Evolutionary conservation across 73 alveolate species (phyloP).

Genomic region (Effrenium voratum): DNA sequence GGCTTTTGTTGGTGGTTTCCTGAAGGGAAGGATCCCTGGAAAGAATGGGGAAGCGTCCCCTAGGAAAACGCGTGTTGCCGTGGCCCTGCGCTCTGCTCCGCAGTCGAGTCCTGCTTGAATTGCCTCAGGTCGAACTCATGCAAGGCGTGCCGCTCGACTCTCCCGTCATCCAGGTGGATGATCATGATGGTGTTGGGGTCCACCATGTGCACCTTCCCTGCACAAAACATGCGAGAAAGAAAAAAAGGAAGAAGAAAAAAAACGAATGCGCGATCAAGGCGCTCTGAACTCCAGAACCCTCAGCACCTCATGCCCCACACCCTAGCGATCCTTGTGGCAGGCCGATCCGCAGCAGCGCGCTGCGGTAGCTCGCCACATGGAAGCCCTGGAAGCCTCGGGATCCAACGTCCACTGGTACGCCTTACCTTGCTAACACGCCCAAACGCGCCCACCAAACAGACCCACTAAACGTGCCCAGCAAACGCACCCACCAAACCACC

Average conservation of each 20-base stretch:
- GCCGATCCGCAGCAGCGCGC: conserved; percentile 84
- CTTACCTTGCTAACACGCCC: no score
- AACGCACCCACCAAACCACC: no score
- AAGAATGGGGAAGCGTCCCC: no score
- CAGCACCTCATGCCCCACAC: background rate
- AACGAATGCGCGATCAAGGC: background rate
- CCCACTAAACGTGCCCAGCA: no score
- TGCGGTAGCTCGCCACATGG: conserved; percentile 78
- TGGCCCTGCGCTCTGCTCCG: background rate
- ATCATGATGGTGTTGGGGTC: conserved; percentile 66
- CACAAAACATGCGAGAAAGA: background rate
- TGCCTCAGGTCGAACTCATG: conserved; percentile 82
- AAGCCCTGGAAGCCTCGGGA: conserved; percentile 3
- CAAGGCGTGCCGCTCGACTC: conserved; percentile 32
- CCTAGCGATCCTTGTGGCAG: background rate
- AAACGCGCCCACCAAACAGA: no score
- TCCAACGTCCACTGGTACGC: no score
- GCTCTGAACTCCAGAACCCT: background rate
- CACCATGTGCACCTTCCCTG: conserved; percentile 84
- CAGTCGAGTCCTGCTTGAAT: conserved; percentile 65
- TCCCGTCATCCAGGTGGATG: conserved; percentile 25
- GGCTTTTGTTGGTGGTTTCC: no score
- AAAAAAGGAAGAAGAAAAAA: background rate
- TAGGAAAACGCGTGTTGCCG: background rate
- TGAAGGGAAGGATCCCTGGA: no score